These are phyloP conservation scores for Naganishia kalamii DNA, from an alignment of 768 basidiomycete species.

Conservation along the genomic window DNA sequence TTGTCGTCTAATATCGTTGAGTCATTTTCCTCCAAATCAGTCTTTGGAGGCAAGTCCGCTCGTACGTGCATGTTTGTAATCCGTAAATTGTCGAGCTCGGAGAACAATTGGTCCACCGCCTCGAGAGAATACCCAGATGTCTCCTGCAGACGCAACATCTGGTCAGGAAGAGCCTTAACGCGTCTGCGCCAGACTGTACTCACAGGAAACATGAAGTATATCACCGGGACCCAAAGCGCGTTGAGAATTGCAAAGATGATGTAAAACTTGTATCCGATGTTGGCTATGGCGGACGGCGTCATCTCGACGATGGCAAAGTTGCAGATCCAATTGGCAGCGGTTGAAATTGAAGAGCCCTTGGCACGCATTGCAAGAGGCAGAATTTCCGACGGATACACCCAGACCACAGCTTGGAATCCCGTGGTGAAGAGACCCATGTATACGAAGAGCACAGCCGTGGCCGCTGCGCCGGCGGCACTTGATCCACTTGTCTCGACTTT, in stretches of 20 bases:
- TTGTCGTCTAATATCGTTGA: no score
- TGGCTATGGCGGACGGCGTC: constrained; percentile 16
- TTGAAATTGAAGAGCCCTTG: constrained; percentile 23
- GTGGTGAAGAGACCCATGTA: constrained; percentile 36
- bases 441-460: constrained; percentile 32
- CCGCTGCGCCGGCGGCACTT: constrained; percentile 27
- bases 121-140: no score
- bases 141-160: neutral
- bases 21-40: no score
- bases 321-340: constrained; percentile 22
- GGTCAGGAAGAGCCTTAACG: neutral
- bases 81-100: no score
- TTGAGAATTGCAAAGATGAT: constrained; percentile 27
- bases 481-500: constrained; percentile 20
- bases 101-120: no score
- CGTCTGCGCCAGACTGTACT: neutral
- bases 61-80: no score
- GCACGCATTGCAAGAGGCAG: constrained; percentile 1
- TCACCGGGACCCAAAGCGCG: constrained; percentile 22
- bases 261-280: constrained; percentile 22
- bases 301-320: constrained; percentile 23
- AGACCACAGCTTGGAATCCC: constrained; percentile 23
- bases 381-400: constrained; percentile 24
- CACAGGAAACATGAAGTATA: constrained; percentile 21
- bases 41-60: no score